Evolutionary conservation across 2,329 filamentous ascomycete genomes (phyloP).

Genomic region (Aureobasidium sp.): DNA sequence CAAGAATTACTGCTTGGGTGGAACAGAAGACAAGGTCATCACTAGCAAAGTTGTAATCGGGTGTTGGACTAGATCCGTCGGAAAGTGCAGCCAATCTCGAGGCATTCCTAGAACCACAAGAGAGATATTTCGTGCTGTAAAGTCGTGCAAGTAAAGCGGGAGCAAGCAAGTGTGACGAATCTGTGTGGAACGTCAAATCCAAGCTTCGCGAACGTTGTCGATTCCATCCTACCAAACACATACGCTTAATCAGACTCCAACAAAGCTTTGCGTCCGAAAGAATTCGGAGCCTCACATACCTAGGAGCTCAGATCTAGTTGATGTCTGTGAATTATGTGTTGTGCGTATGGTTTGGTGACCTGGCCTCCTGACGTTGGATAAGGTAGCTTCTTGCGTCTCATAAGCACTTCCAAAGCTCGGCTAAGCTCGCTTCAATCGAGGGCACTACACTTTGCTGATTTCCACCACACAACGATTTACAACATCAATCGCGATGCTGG

Average conservation of each 20-base stretch:
- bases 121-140: background rate
- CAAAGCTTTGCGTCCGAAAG: too few species aligned
- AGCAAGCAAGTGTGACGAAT: background rate
- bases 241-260: too few species aligned
- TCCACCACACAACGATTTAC: background rate
- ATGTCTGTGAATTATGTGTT: too few species aligned
- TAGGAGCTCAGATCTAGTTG: too few species aligned
- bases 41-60: background rate
- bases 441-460: background rate
- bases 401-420: background rate
- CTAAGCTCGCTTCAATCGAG: background rate
- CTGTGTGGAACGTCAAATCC: background rate
- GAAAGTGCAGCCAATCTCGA: background rate
- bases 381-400: background rate
- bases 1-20: conserved; percentile 43
- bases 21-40: background rate
- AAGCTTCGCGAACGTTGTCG: background rate
- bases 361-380: background rate
- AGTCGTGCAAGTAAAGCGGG: background rate
- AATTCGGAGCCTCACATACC: too few species aligned
- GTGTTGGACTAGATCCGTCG: background rate
- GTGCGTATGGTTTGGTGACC: too few species aligned
- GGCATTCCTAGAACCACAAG: background rate
- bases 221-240: too few species aligned
- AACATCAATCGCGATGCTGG: background rate